These are phyloP conservation scores for Cladobotryum protrusum DNA, from an alignment of 2,329 filamentous ascomycete genomes.

Conservation along the genomic window DNA sequence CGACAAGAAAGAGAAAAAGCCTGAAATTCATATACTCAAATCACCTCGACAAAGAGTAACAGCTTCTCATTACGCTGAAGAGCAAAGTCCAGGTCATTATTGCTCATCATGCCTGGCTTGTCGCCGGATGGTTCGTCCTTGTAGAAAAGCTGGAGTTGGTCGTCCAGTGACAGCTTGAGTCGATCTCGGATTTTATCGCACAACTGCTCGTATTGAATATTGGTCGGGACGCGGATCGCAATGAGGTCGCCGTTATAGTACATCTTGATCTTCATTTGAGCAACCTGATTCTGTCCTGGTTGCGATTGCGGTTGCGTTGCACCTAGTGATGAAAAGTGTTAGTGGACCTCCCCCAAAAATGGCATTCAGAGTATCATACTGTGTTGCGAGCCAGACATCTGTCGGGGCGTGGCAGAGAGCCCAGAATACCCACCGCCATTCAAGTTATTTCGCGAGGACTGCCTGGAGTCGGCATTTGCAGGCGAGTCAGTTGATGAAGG, in stretches of 20 bases:
- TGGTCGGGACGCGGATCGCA: constrained; percentile 77
- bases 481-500: constrained; percentile 60
- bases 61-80: constrained; percentile 83
- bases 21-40: constrained; percentile 25
- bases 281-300: background rate
- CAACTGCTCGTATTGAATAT: constrained; percentile 71
- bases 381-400: constrained; percentile 38
- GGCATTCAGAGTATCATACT: constrained; percentile 12
- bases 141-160: constrained; percentile 76
- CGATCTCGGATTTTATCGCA: constrained; percentile 80
- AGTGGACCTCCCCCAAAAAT: background rate
- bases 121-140: constrained; percentile 75
- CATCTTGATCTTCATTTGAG: constrained; percentile 81
- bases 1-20: constrained; percentile 9
- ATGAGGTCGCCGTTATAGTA: constrained; percentile 90
- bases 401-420: constrained; percentile 44
- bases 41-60: constrained; percentile 62
- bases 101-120: constrained; percentile 67
- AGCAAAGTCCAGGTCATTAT: constrained; percentile 75
- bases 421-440: constrained; percentile 51
- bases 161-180: constrained; percentile 62
- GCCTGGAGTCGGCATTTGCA: constrained; percentile 53
- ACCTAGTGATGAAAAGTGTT: background rate
- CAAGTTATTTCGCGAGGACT: constrained; percentile 59
- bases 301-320: constrained; percentile 21